Conservation (phyloP, 2,329 filamentous ascomycete genomes). For the Torrubiellomyces zombiae region DNA sequence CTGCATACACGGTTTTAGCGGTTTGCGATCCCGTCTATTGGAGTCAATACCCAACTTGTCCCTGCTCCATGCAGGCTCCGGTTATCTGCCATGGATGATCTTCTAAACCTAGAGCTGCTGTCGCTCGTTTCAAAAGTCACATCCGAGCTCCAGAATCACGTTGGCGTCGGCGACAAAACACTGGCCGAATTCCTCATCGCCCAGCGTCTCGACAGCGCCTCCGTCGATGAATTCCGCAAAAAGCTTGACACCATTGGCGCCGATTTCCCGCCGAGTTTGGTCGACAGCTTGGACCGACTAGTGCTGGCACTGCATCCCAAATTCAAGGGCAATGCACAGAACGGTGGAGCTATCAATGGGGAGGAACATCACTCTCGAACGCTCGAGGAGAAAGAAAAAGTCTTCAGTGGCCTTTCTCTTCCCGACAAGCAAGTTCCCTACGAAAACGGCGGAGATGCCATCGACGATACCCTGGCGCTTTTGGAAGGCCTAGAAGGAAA, state of each 20-base stretch:
- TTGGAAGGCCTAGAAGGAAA: slow-evolving; percentile 73
- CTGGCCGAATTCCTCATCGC: slow-evolving; percentile 93
- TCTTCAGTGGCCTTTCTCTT: slow-evolving; percentile 82
- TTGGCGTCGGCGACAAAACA: slow-evolving; percentile 84
- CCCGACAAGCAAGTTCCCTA: slow-evolving; percentile 50
- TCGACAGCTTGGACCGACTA: slow-evolving; percentile 82
- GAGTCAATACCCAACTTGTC: no score
- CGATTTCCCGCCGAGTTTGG: slow-evolving; percentile 68
- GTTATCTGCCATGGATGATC: slow-evolving; percentile 57
- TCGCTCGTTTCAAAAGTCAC: slow-evolving; percentile 91
- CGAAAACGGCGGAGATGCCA: slow-evolving; percentile 38
- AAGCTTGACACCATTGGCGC: slow-evolving; percentile 62
- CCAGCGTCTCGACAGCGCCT: slow-evolving; percentile 61
- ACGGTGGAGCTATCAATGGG: slow-evolving; percentile 19
- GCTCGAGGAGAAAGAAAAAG: slow-evolving; percentile 57
- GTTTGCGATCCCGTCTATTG: no score
- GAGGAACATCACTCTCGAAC: slow-evolving; percentile 25
- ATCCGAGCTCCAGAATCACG: slow-evolving; percentile 83
- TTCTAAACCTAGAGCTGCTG: slow-evolving; percentile 78
- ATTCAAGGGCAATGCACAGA: slow-evolving; percentile 46
- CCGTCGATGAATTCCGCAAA: slow-evolving; percentile 56
- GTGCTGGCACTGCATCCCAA: slow-evolving; percentile 83
- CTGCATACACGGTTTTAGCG: no score
- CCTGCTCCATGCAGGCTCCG: slow-evolving; percentile 8
- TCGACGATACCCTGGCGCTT: slow-evolving; percentile 86